Evolutionary conservation across 2,329 filamentous ascomycete genomes (phyloP).

Genomic region (Aspergillus intermedius): DNA sequence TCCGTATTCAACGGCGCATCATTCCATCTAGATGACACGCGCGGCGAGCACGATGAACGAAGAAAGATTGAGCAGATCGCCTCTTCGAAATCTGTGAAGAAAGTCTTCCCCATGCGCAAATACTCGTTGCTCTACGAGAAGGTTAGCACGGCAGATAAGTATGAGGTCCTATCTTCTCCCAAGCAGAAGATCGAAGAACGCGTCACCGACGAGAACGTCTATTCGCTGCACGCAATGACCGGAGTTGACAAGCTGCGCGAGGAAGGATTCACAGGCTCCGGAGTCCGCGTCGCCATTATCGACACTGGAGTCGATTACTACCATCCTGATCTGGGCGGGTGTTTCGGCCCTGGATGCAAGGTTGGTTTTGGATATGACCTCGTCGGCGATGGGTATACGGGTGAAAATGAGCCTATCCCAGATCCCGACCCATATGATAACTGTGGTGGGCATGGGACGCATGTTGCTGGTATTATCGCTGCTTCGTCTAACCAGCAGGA

Average conservation of each 20-base stretch:
- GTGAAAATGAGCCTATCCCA: neutral
- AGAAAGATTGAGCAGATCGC: neutral
- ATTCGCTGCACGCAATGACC: conserved; percentile 10
- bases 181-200: conserved; percentile 1
- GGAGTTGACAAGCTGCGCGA: conserved; percentile 16
- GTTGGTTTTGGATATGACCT: conserved; percentile 38
- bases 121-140: neutral
- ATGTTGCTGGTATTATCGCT: conserved; percentile 58
- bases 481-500: conserved; percentile 49
- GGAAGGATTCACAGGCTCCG: conserved; percentile 12
- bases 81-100: neutral
- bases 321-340: conserved; percentile 58
- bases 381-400: neutral
- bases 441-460: conserved; percentile 51
- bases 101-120: neutral
- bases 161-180: neutral
- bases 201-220: conserved; percentile 3
- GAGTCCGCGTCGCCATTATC: conserved; percentile 12
- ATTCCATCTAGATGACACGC: neutral
- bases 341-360: conserved; percentile 55
- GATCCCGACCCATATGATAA: neutral
- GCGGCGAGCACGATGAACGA: neutral
- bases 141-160: neutral
- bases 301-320: conserved; percentile 50
- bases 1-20: neutral